Evolutionary conservation across 352 stramenopile genomes (phyloP).

Genomic region (Phytophthora macrochlamydospora): DNA sequence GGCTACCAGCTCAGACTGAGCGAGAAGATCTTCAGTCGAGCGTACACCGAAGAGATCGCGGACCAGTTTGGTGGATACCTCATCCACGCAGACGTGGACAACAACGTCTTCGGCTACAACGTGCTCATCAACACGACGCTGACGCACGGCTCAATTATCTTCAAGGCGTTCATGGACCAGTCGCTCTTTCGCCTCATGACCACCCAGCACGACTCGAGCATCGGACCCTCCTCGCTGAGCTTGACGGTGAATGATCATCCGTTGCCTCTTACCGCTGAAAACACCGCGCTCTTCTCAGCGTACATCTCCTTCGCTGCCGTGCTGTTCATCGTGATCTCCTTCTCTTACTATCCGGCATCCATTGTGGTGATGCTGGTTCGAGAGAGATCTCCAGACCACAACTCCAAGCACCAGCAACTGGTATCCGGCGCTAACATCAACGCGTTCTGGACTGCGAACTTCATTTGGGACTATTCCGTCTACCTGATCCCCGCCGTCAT

Average conservation of each 20-base stretch:
- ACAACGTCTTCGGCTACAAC: conserved; percentile 48
- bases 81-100: conserved; percentile 25
- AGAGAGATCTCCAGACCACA: conserved; percentile 88
- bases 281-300: conserved; percentile 42
- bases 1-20: conserved; percentile 39
- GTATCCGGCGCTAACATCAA: conserved; percentile 92
- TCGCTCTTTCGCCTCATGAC: conserved; percentile 46
- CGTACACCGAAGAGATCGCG: conserved; percentile 26
- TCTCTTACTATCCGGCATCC: conserved; percentile 87
- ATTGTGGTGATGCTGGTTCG: conserved; percentile 94
- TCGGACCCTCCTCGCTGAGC: conserved; percentile 12
- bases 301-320: conserved; percentile 55
- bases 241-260: conserved; percentile 58
- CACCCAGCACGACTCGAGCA: conserved; percentile 16
- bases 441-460: conserved; percentile 96
- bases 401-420: conserved; percentile 95
- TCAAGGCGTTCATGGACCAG: conserved; percentile 61
- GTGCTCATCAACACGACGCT: conserved; percentile 57
- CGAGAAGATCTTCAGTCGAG: conserved; percentile 43
- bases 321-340: conserved; percentile 86
- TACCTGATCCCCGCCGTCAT: conserved; percentile 71
- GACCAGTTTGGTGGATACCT: conserved; percentile 50
- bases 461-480: conserved; percentile 88
- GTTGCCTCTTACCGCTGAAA: conserved; percentile 45
- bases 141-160: conserved; percentile 45